Evolutionary conservation across 768 basidiomycete species (phyloP), one percentile per base, ranked within the genome.

Genomic region (Hirschioporus abietinus): DNA sequence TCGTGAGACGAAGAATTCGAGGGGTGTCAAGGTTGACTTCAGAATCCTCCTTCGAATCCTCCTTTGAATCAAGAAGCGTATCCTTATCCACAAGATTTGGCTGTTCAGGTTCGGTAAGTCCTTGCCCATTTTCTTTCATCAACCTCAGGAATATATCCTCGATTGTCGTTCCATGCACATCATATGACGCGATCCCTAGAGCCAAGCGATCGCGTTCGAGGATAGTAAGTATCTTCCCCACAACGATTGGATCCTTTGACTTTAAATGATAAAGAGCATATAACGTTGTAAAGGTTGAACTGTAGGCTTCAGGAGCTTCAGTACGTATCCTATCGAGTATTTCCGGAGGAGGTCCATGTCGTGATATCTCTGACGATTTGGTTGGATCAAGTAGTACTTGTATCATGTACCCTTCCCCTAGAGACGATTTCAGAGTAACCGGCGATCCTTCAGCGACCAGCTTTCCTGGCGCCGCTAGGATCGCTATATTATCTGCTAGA

Each of bases 111-210:
- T 42, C 8, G 62, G 23, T 25, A 65, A 67, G 1, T 67, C 68
- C 17, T 79, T 76, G 27, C 82, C 77, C 18, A 35, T 60, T 1
- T 61, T 71, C 25, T 58, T 75, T 75, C 89, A 92, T 91, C 20
- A 94, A 76, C 57, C 83, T 81, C 23, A 94, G 80, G 78, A 94
- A 93, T 60, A 94, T 89, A 66, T 92, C 90, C 74, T 94, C 92
- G 57, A 94, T 88, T 8, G 90, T 86, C 0, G 91, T 88, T 10
- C 89, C 88, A 24, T 89, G 76, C 25, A 92, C 81, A 65, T 92
- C 88, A 71, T 88, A 90, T 0, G 85, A 86, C 0, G 71, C 71
- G 42, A 91, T 78, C 9, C 73, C 67, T 58, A 80, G 78, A 0
- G 69, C 67, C 8, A 65, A 70, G 42, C 76, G 78, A 36, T 86